Base-by-base conservation (phyloP, 2,329 filamentous ascomycete genomes). In the Apiospora koreana region DNA sequence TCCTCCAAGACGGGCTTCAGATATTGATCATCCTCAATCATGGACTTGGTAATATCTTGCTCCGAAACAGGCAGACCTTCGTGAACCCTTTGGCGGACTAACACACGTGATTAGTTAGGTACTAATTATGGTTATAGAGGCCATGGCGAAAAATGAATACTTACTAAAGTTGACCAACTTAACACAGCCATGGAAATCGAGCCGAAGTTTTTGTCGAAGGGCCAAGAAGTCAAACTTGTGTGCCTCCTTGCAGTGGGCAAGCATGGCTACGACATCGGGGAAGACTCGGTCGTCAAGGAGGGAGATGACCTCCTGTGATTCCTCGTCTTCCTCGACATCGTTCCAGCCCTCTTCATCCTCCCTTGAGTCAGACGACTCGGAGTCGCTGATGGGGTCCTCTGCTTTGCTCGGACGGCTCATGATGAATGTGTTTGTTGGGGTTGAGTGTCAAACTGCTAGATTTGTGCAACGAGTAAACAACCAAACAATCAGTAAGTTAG, bases 1-100 rank as follows among this genome's bases (percentile, higher is more conserved):
- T 98, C 94, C 71, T 96, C 92, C 9, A 99, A 83, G 4, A 94
- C 91, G 0, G 96, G 96, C 78, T 93, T 92, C 71, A 99, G 85
- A 77, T 91, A 97, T 73, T 88, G 86, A 73, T 98, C 95, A 72
- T 94, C 89, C n/a, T 90, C 86, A 72, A 98, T 90, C 35, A 90
- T 85, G 2, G 85, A 83, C 45, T 84, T 83, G 2, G 89, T 85
- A 70, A 93, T 90, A 58, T 91, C 81, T 70, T 87, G 85, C 31
- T 62, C 54, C 0, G 89, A 89, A 3, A 89, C 78, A 8, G 82
- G 54, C 43, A 79, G 75, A 54, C 83, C 82, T 46, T 86, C 82
- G 68, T 83, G 82, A 28, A 84, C 84, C 28, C 79, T 80, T 71
- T 82, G 80, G 71, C 88, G 86, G 69, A 90, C 84, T 87, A 68